Percentiles rank a stretch among this genome's conserved stretches.
These are phyloP conservation scores for Xylariaceae sp. DNA, from an alignment of 2,329 filamentous ascomycete species.

Conservation along the genomic window DNA sequence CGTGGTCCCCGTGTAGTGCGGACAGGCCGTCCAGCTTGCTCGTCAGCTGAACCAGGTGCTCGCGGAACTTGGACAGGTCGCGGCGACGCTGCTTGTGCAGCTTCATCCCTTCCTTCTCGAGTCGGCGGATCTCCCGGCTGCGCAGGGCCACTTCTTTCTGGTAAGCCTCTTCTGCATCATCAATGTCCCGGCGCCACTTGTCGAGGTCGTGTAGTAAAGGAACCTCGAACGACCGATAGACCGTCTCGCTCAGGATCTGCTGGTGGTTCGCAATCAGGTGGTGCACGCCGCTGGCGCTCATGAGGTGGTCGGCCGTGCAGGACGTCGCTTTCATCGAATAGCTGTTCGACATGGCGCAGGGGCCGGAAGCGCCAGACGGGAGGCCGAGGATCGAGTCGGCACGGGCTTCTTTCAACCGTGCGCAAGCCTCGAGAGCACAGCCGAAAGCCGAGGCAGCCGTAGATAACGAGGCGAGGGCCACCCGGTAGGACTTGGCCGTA, in stretches of 20 bases:
- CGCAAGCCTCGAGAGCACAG: conserved; percentile 60
- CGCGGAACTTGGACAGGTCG: conserved; percentile 57
- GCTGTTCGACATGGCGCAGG: conserved; percentile 30
- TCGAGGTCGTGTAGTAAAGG: conserved; percentile 65
- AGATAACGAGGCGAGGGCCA: conserved; percentile 56
- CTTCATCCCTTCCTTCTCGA: conserved; percentile 61
- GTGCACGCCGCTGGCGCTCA: conserved; percentile 59
- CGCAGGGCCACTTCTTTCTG: conserved; percentile 49
- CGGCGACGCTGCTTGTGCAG: conserved; percentile 54
- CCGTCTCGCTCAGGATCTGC: conserved; percentile 63
- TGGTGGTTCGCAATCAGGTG: conserved; percentile 65
- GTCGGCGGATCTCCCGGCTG: conserved; percentile 54
- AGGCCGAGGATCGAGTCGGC: conserved; percentile 48
- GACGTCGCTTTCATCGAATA: conserved; percentile 42
- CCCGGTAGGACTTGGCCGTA: conserved; percentile 58
- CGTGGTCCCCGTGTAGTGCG: conserved; percentile 53
- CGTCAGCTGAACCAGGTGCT: conserved; percentile 59
- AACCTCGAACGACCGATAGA: conserved; percentile 63
- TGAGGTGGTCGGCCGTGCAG: conserved; percentile 58
- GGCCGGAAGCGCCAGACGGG: conserved; percentile 13
- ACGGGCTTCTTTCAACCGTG: conserved; percentile 61
- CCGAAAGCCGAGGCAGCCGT: conserved; percentile 59
- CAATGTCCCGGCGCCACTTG: conserved; percentile 56
- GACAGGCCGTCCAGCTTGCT: conserved; percentile 58
- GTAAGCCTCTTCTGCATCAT: conserved; percentile 60